Conservation (phyloP, 2,329 filamentous ascomycete species). For the Fusarium zealandicum region DNA sequence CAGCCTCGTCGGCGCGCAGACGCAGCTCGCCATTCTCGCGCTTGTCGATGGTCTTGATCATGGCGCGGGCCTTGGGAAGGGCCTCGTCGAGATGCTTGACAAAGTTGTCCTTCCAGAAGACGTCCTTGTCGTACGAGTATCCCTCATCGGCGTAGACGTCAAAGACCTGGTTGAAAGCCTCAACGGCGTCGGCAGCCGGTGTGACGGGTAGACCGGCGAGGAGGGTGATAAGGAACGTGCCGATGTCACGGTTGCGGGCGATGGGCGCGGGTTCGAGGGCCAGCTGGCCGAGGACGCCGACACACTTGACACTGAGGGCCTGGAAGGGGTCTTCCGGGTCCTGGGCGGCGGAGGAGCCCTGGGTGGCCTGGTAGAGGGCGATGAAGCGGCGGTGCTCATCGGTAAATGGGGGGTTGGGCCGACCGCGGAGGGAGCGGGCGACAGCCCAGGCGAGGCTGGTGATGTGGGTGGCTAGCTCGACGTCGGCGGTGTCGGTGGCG, state of each 20-base stretch:
- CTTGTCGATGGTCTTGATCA: constrained; percentile 69
- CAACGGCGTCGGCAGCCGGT: constrained; percentile 64
- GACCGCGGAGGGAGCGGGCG: constrained; percentile 59
- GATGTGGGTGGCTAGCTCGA: constrained; percentile 67
- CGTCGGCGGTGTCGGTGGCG: constrained; percentile 66
- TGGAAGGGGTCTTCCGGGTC: constrained; percentile 64
- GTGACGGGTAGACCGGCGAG: constrained; percentile 60
- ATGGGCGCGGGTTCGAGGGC: constrained; percentile 62
- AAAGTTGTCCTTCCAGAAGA: constrained; percentile 70
- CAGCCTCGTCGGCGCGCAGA: constrained; percentile 65
- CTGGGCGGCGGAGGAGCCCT: constrained; percentile 40
- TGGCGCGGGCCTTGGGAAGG: constrained; percentile 60
- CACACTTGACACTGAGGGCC: constrained; percentile 68
- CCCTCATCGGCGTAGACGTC: constrained; percentile 72
- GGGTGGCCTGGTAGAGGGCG: constrained; percentile 68
- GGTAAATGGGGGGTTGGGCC: constrained; percentile 55
- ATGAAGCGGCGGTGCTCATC: constrained; percentile 70
- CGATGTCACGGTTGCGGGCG: constrained; percentile 66
- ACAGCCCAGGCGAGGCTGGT: constrained; percentile 72
- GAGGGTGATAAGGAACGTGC: constrained; percentile 66
- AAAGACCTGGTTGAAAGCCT: constrained; percentile 71
- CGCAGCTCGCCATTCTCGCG: constrained; percentile 63
- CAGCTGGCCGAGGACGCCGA: constrained; percentile 71
- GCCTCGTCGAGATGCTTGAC: constrained; percentile 64
- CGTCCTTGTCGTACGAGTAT: constrained; percentile 63